Percentiles rank a stretch among this genome's conserved stretches.
These are phyloP conservation scores for Lichtheimia ramosa DNA, from an alignment of 371 early-diverging fungal species.

Conservation along the genomic window DNA sequence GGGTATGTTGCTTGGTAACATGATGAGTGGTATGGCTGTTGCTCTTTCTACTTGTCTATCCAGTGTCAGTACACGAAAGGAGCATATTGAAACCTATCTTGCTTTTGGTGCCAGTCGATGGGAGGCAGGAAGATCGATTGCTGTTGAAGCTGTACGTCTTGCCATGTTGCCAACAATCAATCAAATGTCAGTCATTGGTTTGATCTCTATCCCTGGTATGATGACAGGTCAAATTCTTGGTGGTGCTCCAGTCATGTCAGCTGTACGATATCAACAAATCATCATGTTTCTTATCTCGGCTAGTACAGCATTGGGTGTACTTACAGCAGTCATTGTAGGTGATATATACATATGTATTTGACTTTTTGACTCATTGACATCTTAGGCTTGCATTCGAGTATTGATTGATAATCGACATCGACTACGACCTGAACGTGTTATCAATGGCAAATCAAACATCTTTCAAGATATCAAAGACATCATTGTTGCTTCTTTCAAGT, in stretches of 20 bases:
- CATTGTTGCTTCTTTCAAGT: background rate
- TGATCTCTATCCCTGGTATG: slow-evolving; percentile 88
- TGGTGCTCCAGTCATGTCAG: slow-evolving; percentile 79
- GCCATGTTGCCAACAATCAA: slow-evolving; percentile 87
- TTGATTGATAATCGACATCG: slow-evolving; percentile 59
- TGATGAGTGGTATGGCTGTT: slow-evolving; percentile 83
- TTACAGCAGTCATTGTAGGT: slow-evolving; percentile 50
- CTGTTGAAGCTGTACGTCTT: slow-evolving; percentile 69
- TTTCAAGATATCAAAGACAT: slow-evolving; percentile 25
- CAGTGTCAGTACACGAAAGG: slow-evolving; percentile 59
- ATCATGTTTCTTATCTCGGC: slow-evolving; percentile 84
- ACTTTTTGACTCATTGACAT: background rate
- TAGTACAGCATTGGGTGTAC: slow-evolving; percentile 63
- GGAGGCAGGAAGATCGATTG: slow-evolving; percentile 81
- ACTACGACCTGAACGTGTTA: slow-evolving; percentile 63
- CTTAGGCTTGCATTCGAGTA: slow-evolving; percentile 47
- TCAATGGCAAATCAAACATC: slow-evolving; percentile 22
- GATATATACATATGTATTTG: background rate
- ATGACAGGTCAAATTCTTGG: slow-evolving; percentile 92
- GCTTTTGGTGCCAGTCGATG: slow-evolving; percentile 84
- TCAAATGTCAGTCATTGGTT: slow-evolving; percentile 82
- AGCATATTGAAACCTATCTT: slow-evolving; percentile 67
- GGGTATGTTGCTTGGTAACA: slow-evolving; percentile 85
- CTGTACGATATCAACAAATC: slow-evolving; percentile 80
- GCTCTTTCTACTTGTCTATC: slow-evolving; percentile 65